Evolutionary conservation across 129 eudicot species (phyloP), one percentile per base, ranked within the genome.

Genomic region (Flaveria sonorensis): DNA sequence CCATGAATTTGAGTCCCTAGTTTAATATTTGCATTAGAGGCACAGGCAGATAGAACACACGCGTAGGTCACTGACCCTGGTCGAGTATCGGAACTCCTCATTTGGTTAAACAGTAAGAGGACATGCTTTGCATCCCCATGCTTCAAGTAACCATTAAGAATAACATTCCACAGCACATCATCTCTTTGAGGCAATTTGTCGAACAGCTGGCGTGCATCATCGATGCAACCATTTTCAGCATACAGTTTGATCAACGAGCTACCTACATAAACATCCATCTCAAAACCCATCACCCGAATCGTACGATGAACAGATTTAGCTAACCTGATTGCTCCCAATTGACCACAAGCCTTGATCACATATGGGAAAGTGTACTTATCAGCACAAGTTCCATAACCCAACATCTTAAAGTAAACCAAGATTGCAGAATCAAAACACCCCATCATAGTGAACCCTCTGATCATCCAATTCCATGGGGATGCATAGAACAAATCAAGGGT

Each of bases 391-490:
- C 92, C 95, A 60, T 50, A 80, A 36, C 63, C 74, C 36, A 92
- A 72, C 97, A 92, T 92, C 85, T 92, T 92, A 74, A 89, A 85
- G 70, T 83, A 92, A 71, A 87, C 84, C 74, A 87, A 72, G 46
- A 92, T 10, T 50, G 90, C 92, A 45, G 70, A 79, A 71, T 92
- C 85, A 57, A 77, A 87, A 76, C 78, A 83, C 48, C 92, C 89
- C 89, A 83, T 85, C 76, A 81, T 73, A 61, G 90, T 85, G 78
- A 89, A 92, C 76, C 97, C 92, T 78, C 95, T 80, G 65, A 91
- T 89, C 86, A 91, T 87, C 97, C 95, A 91, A 89, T 91, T 91
- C 97, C 97, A 91, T 57, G 97, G 97, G 15, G 97, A 85, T 21
- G 97, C 95, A 55, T 80, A 89, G 40, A 75, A 71, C 73, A 92